These are phyloP conservation scores for Scheffersomyces spartinae DNA, from an alignment of 805 yeast genomes.

Conservation along the genomic window DNA sequence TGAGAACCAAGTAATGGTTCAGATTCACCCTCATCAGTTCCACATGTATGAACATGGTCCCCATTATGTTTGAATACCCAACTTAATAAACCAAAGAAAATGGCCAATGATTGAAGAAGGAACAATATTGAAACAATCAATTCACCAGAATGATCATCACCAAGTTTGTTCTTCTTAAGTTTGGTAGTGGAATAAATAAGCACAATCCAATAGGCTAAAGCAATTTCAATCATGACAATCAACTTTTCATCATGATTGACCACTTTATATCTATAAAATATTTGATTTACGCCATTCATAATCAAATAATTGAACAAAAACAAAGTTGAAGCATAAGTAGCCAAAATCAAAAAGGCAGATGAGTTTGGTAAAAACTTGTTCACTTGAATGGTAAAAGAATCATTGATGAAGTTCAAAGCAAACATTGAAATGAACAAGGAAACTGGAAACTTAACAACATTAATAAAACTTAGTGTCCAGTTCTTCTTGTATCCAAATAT, in stretches of 20 bases:
- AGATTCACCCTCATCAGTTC: constrained; percentile 11
- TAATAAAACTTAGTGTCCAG: constrained; percentile 33
- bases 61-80: constrained; percentile 20
- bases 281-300: constrained; percentile 32
- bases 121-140: constrained; percentile 37
- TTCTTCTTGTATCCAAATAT: constrained; percentile 34
- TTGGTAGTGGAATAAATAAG: constrained; percentile 38
- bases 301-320: constrained; percentile 45
- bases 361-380: constrained; percentile 27
- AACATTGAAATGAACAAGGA: constrained; percentile 37
- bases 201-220: constrained; percentile 44
- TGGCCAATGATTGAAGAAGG: constrained; percentile 32
- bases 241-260: constrained; percentile 46
- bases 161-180: constrained; percentile 27
- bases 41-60: constrained; percentile 2
- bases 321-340: constrained; percentile 29
- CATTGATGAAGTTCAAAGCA: constrained; percentile 12
- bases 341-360: constrained; percentile 25
- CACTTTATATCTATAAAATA: constrained; percentile 21
- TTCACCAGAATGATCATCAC: constrained; percentile 42
- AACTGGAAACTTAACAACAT: constrained; percentile 47
- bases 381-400: constrained; percentile 8
- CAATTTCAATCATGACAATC: constrained; percentile 41
- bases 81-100: constrained; percentile 42
- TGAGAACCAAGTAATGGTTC: constrained; percentile 19